A percentile compares a stretch with the other conserved stretches of the same genome.
Evolutionary conservation across 208 protist genomes (phyloP).

Genomic region (Acanthamoeba rhysodes): DNA sequence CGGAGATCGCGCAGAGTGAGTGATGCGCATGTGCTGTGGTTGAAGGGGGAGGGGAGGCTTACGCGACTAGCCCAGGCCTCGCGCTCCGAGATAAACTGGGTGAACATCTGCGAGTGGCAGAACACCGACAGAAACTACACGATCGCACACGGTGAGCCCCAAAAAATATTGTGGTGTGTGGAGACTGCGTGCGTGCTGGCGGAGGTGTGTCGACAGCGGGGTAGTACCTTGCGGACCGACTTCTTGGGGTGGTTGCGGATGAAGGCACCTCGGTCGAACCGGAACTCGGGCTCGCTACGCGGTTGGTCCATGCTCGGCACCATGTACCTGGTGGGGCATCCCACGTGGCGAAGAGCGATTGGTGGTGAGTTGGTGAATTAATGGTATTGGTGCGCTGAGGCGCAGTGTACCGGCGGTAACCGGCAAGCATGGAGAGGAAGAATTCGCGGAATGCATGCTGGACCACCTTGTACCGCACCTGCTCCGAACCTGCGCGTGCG

Average conservation of each 20-base stretch:
- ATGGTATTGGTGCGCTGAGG: background rate
- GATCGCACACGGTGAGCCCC: background rate
- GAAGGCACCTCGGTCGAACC: background rate
- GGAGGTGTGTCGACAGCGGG: background rate
- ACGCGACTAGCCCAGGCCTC: background rate
- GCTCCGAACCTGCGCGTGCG: background rate
- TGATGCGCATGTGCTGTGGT: no score
- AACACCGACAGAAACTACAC: slow-evolving; percentile 1
- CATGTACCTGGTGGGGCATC: background rate
- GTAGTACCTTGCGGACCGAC: slow-evolving; percentile 1
- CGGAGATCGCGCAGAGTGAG: no score
- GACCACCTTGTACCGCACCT: background rate
- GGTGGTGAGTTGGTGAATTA: background rate
- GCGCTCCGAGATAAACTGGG: slow-evolving; percentile 23
- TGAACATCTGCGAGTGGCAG: slow-evolving; percentile 53
- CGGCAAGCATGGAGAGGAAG: slow-evolving; percentile 41
- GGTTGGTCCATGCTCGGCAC: background rate
- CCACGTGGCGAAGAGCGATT: background rate
- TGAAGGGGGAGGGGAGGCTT: background rate
- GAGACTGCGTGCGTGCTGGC: no score
- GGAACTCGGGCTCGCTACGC: background rate
- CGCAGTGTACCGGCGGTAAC: background rate
- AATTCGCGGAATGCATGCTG: slow-evolving; percentile 56
- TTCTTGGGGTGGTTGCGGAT: slow-evolving; percentile 37
- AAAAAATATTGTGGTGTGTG: background rate